Evolutionary conservation across 2,329 filamentous ascomycete genomes (phyloP), one percentile per base, ranked within the genome.

Genomic region (Diaporthe ilicicola): DNA sequence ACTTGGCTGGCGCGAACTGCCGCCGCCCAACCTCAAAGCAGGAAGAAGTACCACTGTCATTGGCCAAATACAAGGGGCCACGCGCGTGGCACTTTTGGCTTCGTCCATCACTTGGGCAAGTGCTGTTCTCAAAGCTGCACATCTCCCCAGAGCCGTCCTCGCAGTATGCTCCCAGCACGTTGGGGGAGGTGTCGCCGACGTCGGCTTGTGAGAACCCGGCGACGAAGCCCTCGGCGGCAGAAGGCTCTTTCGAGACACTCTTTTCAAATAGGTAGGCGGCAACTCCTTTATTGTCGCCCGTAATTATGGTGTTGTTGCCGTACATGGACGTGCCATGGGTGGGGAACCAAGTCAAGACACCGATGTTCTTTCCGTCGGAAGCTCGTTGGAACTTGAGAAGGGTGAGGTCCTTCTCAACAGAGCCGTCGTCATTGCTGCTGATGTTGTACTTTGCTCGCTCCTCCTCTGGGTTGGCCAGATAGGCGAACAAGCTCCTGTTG

Each of bases 241-340:
- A 85, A 1, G 84, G 77, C 22, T 89, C 85, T n/a, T 80, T 81
- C 2, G 82, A 79, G 61, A 92, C 86, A 65, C 88, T 90, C 74
- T 92, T 88, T 79, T 98, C 95, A 67, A 98, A 91, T 15, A 97
- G 84, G 78, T 92, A 92, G 0, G 95, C 93, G 2, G 95, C 95
- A 8, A 97, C 94, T 15, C 95, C 95, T 82, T 98, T 98, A 84
- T 98, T 98, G 80, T 98, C 95, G n/a, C 94, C 95, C 3, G 94
- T 91, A 64, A 96, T 89, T 17, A 97, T 86, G 0, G 94, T 98
- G 81, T 97, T 97, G 82, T 98, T 98, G 68, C 93, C 92, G 29
- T 95, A 89, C 81, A 98, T 89, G 0, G 94, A 97, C 0, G 95
- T 98, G 56, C 95, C 95, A 79, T 98, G 95, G 0, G 95, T 93